Evolutionary conservation across 2,329 filamentous ascomycete species (phyloP).

Genomic region (Sporothrix humicola): DNA sequence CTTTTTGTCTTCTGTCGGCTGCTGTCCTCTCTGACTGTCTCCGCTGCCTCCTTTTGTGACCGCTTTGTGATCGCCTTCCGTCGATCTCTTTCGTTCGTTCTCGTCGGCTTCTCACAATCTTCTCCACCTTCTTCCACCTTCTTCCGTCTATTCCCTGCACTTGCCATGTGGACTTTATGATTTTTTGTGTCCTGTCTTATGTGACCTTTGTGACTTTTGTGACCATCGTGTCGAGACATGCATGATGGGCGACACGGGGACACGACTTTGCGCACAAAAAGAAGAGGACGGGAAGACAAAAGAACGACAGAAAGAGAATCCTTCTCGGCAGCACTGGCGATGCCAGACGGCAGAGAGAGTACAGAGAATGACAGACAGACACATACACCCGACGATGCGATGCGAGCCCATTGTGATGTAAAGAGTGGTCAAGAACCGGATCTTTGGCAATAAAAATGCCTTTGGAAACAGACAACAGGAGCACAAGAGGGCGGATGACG

Average conservation of each 20-base stretch:
- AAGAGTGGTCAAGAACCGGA: no score
- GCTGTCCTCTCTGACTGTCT: not conserved
- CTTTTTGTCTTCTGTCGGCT: not conserved
- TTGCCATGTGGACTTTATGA: constrained; percentile 21
- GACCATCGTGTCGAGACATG: constrained; percentile 4
- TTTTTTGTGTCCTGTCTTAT: no score
- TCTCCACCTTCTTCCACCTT: not conserved
- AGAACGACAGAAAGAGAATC: not conserved
- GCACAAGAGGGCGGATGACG: not conserved
- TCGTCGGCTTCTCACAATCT: not conserved
- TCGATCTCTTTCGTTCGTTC: not conserved
- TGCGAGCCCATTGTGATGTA: not conserved
- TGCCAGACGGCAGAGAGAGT: not conserved
- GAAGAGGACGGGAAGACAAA: no score
- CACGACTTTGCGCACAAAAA: constrained; percentile 7
- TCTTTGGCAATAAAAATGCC: not conserved
- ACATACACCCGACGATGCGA: not conserved
- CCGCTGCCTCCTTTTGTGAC: not conserved
- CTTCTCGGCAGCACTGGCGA: constrained; percentile 21
- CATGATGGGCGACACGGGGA: not conserved
- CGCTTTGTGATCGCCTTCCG: no score
- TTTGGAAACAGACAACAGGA: constrained; percentile 3
- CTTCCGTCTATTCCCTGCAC: not conserved
- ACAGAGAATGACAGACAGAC: no score
- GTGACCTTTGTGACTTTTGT: no score